These are phyloP conservation scores for Micromonas commoda DNA, from an alignment of 139 green algal genomes.

Conservation along the genomic window DNA sequence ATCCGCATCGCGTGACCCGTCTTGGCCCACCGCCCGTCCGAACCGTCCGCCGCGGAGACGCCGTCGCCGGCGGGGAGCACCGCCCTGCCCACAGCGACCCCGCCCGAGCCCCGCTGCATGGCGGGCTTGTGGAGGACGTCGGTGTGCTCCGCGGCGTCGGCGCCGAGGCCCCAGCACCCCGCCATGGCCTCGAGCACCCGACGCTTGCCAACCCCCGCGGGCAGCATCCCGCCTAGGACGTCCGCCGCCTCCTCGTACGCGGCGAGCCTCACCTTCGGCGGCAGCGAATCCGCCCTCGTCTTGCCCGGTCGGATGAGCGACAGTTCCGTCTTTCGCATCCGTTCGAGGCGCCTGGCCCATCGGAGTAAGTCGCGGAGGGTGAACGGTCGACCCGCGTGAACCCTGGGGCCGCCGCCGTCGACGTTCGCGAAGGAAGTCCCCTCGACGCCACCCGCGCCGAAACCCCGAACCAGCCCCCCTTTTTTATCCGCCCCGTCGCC, in stretches of 20 bases:
- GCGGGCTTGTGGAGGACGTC: constrained; percentile 9
- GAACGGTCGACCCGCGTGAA: constrained; percentile 1
- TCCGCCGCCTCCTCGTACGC: constrained; percentile 21
- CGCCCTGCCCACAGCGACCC: neutral
- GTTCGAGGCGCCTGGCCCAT: neutral
- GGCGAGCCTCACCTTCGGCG: neutral
- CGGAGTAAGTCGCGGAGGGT: constrained; percentile 18
- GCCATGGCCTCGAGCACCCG: constrained; percentile 9
- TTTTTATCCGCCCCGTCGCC: neutral
- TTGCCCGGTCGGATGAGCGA: neutral
- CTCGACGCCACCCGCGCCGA: too few relatives aligned
- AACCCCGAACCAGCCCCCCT: neutral
- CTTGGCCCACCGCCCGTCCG: neutral
- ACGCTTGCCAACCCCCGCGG: neutral
- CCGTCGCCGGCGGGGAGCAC: neutral
- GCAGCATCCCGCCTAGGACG: constrained; percentile 1
- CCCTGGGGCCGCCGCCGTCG: neutral
- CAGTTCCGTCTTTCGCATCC: neutral
- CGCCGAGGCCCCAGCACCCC: neutral
- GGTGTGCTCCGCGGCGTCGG: neutral
- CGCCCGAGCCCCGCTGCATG: neutral
- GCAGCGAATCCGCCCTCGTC: neutral
- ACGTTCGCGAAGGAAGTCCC: neutral
- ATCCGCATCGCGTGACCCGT: constrained; percentile 45
- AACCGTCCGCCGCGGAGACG: neutral